These are phyloP conservation scores for Pichia sp. DNA, from an alignment of 1,139 yeast species.

Conservation along the genomic window DNA sequence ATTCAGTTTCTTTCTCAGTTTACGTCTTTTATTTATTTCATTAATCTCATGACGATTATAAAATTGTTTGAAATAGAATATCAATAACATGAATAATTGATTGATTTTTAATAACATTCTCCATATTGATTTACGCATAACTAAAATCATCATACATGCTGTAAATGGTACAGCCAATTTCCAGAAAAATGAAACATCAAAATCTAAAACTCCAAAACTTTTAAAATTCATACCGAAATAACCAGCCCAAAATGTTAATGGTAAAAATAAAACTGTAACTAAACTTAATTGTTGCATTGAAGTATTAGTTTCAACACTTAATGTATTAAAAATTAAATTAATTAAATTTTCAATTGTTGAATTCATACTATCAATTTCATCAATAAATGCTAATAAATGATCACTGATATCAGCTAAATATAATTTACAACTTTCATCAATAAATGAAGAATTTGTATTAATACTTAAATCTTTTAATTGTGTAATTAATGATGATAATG, in stretches of 20 bases:
- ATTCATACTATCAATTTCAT: constrained; percentile 47
- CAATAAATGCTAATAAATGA: constrained; percentile 43
- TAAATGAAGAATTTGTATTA: constrained; percentile 31
- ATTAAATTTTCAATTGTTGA: constrained; percentile 43
- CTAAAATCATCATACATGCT: constrained; percentile 31
- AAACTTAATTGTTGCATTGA: constrained; percentile 45
- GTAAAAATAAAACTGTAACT: constrained; percentile 48
- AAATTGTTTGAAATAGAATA: background rate
- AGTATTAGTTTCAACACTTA: constrained; percentile 45
- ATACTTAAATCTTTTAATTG: constrained; percentile 38
- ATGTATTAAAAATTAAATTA: constrained; percentile 46
- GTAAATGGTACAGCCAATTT: constrained; percentile 45
- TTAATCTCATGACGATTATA: background rate
- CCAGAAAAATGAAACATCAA: constrained; percentile 45
- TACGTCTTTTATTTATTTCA: background rate
- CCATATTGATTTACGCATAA: constrained; percentile 28
- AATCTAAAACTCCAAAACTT: constrained; percentile 39
- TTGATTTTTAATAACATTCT: constrained; percentile 4
- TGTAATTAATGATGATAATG: constrained; percentile 39
- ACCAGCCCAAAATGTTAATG: constrained; percentile 50
- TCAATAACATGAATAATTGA: background rate
- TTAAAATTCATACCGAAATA: constrained; percentile 55
- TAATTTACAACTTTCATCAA: constrained; percentile 25
- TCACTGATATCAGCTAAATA: constrained; percentile 49
- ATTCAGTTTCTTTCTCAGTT: background rate